Evolutionary conservation across 1,139 yeast genomes (phyloP), one percentile per base, ranked within the genome.

Genomic region (Eremothecium coryli): DNA sequence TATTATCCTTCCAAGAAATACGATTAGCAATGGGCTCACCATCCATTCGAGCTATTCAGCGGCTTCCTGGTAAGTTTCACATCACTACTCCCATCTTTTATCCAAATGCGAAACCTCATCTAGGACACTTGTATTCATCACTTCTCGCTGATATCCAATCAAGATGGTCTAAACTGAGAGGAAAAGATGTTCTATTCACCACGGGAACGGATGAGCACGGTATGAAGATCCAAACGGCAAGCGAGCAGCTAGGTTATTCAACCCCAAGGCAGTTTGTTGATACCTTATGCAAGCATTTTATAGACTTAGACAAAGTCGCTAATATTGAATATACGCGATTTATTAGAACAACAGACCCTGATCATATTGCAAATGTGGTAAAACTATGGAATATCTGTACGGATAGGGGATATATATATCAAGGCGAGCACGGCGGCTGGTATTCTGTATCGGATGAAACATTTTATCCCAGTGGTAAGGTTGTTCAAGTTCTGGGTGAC

Each of bases 161-260:
- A 42, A 65, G 95, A 42, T 88, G 95, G 95, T 72, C 71, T 31
- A 50, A 49, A 16, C 58, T 77, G 29, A 64, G 61, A 30, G 60
- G 68, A 5, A 49, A 62, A 11, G 49, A 54, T 2, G 60, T 82
- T 0, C 71, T 65, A 41, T 68, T 88, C 52, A 71, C 84, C 8
- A 90, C 98, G 0, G 99, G 99, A 1, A 88, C 97, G 0, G 99
- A 90, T 56, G 99, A 90, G 58, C 98, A 90, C 56, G 99, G 99
- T 0, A 62, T 86, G 41, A 90, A 90, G 62, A 88, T 90, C 24
- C 93, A 85, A 33, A 78, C 80, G 0, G 85, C 86, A 0, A 78
- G 78, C 2, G 71, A 69, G 38, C 70, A 68, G 14, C 64, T 65
- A 4, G 65, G 66, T 1, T 50, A 60, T 7, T 31, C 29, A 4